These are phyloP conservation scores for Sugiyamaella sp. DNA, from an alignment of 1,139 yeast genomes.

Conservation along the genomic window DNA sequence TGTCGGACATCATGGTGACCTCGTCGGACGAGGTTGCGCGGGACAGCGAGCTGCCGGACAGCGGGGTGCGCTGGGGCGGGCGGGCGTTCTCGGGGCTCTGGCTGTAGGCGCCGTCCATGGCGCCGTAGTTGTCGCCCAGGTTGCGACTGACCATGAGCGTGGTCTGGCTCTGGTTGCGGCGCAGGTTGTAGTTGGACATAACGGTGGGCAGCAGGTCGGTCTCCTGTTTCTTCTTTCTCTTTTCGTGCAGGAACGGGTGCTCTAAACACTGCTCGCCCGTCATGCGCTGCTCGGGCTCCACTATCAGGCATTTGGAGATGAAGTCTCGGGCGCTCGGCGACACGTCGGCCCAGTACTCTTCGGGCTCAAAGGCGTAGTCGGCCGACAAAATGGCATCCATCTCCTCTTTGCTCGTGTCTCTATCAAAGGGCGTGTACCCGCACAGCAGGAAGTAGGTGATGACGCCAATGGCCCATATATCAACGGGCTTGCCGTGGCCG, in stretches of 20 bases:
- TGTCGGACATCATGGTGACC: constrained; percentile 3
- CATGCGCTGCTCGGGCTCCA: constrained; percentile 52
- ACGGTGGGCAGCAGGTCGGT: constrained; percentile 44
- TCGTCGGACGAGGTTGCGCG: constrained; percentile 23
- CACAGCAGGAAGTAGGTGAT: constrained; percentile 69
- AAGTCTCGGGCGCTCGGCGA: constrained; percentile 61
- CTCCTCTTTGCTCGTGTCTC: constrained; percentile 73
- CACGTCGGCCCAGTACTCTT: constrained; percentile 60
- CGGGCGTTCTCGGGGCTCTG: constrained; percentile 38
- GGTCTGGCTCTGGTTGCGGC: constrained; percentile 29
- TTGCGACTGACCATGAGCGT: constrained; percentile 20
- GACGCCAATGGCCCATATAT: constrained; percentile 80
- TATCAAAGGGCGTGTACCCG: constrained; percentile 80
- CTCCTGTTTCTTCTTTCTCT: constrained; percentile 27
- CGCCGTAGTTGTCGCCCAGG: constrained; percentile 25
- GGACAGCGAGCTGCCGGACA: constrained; percentile 21
- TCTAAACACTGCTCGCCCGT: constrained; percentile 51
- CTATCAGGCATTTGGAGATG: constrained; percentile 55
- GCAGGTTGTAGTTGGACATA: constrained; percentile 38
- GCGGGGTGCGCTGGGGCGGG: constrained; percentile 22
- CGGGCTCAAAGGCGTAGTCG: constrained; percentile 64
- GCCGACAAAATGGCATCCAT: constrained; percentile 59
- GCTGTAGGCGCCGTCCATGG: constrained; percentile 44
- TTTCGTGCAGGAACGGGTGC: constrained; percentile 52
- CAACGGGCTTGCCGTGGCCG: constrained; percentile 64